phyloP scores from a whole-genome alignment of 768 basidiomycete species.

The Austroboletus festivus region DNA sequence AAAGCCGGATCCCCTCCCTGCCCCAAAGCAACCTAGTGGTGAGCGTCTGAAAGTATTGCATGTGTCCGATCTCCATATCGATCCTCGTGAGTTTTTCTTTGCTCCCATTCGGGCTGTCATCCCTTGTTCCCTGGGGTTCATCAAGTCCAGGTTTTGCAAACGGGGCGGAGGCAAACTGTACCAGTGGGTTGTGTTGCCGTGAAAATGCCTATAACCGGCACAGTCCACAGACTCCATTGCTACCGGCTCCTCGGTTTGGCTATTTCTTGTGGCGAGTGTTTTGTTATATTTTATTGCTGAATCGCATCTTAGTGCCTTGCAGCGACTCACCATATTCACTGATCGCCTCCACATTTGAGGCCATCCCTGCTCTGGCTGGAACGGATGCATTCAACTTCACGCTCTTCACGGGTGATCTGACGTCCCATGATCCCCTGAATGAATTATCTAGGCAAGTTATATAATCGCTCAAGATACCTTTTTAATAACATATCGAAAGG shows the following conservation, averaged over 20 bases:
- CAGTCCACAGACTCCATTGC: conserved; percentile 48
- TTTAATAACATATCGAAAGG: conserved; percentile 36
- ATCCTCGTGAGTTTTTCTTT: conserved; percentile 49
- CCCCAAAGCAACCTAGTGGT: conserved; percentile 56
- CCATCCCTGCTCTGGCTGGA: conserved; percentile 64
- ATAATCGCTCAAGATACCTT: neutral
- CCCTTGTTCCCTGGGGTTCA: conserved; percentile 1
- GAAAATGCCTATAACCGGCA: conserved; percentile 44
- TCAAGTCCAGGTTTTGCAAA: conserved; percentile 55
- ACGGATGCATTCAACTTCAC: conserved; percentile 66
- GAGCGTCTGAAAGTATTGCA: conserved; percentile 70
- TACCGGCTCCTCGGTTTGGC: conserved; percentile 69
- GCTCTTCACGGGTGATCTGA: conserved; percentile 71
- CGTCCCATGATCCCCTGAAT: conserved; percentile 67
- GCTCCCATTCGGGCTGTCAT: neutral
- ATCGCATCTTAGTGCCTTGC: neutral
- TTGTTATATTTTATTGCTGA: neutral
- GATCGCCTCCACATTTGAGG: conserved; percentile 54
- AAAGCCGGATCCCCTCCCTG: conserved; percentile 67
- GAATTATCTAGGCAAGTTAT: conserved; percentile 55
- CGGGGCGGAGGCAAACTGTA: conserved; percentile 71
- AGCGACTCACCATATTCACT: conserved; percentile 67
- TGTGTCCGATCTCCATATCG: conserved; percentile 74
- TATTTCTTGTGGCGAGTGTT: conserved; percentile 51
- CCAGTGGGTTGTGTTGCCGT: conserved; percentile 64